Evolutionary conservation across 176 grass and related monocot genomes (phyloP), one percentile per base, ranked within the genome.

Genomic region (Echinochloa phyllopogon): DNA sequence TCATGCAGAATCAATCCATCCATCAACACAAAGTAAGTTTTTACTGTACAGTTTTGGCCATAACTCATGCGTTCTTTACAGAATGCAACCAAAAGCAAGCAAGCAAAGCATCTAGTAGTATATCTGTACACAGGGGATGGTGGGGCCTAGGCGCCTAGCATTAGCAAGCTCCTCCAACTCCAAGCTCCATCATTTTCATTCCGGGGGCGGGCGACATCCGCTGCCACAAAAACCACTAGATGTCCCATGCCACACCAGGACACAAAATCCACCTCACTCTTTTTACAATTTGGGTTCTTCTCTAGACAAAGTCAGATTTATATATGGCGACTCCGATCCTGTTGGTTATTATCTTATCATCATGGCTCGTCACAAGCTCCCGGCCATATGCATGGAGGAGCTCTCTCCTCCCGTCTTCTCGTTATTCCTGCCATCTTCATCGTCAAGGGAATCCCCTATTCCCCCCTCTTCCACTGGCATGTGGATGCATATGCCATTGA

Each of bases 401-500:
- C 33, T 83, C 69, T 91, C 89, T 75, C 75, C 85, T 52, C 56
- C 56, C 56, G 17, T 68, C 69, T 81, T 87, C 33, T 68, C 82
- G 56, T 47, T 72, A 37, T 59, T 79, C 47, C 33, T 88, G 72
- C 80, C 92, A 21, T 89, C 82, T 71, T 87, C 85, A 72, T 76
- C 78, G 75, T 76, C 80, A 18, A 87, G 40, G 45, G 69, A 79
- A 36, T 91, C 86, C 17, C 56, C 75, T 25, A 23, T 41, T 9
- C 80, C 91, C 10, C 80, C 91, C 10, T 92, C 88, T 82, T 93
- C 83, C 47, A 76, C 42, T 18, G 75, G 88, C 70, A 85, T 75
- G 62, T 79, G 70, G 65, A 86, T 87, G 69, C 77, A 89, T 75
- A 92, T 91, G 69, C 84, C 92, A 52, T 94, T 88, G 65, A 89